Base-by-base conservation (phyloP, 805 yeast species). In the Candida loeiensis region DNA sequence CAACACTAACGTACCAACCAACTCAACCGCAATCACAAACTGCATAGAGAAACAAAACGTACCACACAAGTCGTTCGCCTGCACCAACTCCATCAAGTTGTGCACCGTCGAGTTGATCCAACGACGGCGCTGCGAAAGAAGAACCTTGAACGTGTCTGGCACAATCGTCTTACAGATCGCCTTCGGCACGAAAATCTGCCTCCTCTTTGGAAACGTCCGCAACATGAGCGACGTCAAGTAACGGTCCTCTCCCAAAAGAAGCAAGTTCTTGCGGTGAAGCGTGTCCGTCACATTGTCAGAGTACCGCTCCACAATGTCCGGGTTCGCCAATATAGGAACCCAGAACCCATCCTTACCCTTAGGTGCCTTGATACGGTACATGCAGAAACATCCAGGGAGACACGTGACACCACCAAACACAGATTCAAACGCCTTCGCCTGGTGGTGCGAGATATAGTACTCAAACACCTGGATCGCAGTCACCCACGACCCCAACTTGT, bases 41-140 rank as follows among this genome's bases (percentile, higher is more conserved):
- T 89, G 96, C 97, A 89, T 89, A 1, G 96, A 88, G 52, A 90
- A 85, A 52, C 96, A 88, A 58, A 89, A 89, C 0, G 95, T 87
- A 50, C 97, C 97, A 73, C 97, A 89, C 48, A 90, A 71, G 59
- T 89, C 96, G 39, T 80, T 79, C 15, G 89, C 90, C 46, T 86
- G 65, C 3, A 83, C 85, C 54, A 89, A 76, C 61, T 89, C 97
- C 80, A 90, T 76, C 61, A 89, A 74, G 56, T 89, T 89, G 63
- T 89, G 97, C 26, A 89, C 90, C 0, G 97, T 90, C 4, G 96
- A 89, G 61, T 89, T 89, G 52, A 89, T 89, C 97, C 97, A 89
- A 59, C 97, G 85, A 67, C 97, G 86, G 60, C 97, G 82, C 60
- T 89, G 97, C 1, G 96, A 89, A 34, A 89, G 69, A 47, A 89